Evolutionary conservation across 2,329 filamentous ascomycete species (phyloP), one percentile per base, ranked within the genome.

Genomic region (Phyllosticta capitalensis): DNA sequence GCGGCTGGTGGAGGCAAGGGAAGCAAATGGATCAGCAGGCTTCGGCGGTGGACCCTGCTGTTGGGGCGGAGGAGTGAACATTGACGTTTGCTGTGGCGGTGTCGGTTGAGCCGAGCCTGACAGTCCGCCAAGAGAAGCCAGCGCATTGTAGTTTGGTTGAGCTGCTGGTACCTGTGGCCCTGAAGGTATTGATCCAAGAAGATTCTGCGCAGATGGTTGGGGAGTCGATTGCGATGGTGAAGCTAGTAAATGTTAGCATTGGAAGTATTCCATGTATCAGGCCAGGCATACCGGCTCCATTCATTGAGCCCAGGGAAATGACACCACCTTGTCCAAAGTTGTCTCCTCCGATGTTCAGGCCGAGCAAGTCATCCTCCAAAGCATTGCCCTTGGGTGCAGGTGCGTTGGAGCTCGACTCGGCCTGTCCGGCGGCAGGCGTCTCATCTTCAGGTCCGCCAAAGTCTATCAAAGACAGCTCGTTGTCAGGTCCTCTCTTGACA

Each of bases 381-480:
- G 88, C 86, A 58, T 83, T 85, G 0, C 83, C 76, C 60, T 83
- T 81, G 30, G 77, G 74, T 52, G 77, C 72, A 24, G 72, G 67
- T 12, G 76, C 72, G 30, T 30, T 56, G 24, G 79, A 77, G 58
- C 72, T 70, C 19, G 60, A 72, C 66, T 61, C 57, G 38, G 66
- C 66, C 50, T 69, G 61, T 57, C 72, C 68, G 54, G 68, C 61
- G 51, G 70, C 64, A 26, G 69, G 62, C 59, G 77, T 78, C 49
- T 81, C 76, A 48, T 86, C 84, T 17, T 84, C 81, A 61, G 83
- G 79, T 9, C 78, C 86, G 62, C 88, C 89, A 67, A 99, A 92
- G 70, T 99, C 94, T 68, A 99, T 99, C 64, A 99, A 76, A 5
- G 94, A 97, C 21, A 96, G 76, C 72, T 96, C 92, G 67, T 90